A percentile compares a stretch with the other conserved stretches of the same genome.
These are phyloP conservation scores for Russula sp. DNA, from an alignment of 768 basidiomycete genomes.

Conservation along the genomic window DNA sequence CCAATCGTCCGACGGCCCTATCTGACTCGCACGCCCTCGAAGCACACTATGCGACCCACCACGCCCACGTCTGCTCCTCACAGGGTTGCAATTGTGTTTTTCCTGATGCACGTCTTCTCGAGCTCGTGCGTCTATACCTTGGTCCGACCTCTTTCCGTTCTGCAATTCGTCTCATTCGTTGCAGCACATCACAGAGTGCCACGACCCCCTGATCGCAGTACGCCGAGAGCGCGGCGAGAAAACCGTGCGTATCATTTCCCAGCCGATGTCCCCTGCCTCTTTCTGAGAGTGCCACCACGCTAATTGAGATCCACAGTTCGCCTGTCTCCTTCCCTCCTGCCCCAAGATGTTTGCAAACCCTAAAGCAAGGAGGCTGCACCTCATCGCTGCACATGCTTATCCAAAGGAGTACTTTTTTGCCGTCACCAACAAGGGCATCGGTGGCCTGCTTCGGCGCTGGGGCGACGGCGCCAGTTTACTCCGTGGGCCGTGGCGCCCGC, in stretches of 20 bases:
- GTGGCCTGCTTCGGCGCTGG: conserved; percentile 70
- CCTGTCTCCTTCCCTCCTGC: conserved; percentile 64
- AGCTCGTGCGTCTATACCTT: conserved; percentile 50
- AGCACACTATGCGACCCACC: conserved; percentile 74
- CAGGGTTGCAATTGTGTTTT: conserved; percentile 71
- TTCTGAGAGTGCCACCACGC: not conserved
- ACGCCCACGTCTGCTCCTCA: conserved; percentile 75
- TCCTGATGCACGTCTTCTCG: conserved; percentile 71
- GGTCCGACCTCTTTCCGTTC: not conserved
- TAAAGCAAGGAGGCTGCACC: conserved; percentile 69
- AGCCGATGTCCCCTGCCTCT: not conserved
- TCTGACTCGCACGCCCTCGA: conserved; percentile 64
- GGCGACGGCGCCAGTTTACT: conserved; percentile 80
- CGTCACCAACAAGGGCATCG: conserved; percentile 86
- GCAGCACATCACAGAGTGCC: conserved; percentile 80
- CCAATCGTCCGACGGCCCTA: conserved; percentile 52
- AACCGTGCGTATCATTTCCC: conserved; percentile 49
- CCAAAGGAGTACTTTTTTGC: conserved; percentile 90
- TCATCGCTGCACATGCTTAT: conserved; percentile 75
- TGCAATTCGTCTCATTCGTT: not conserved
- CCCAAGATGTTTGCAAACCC: conserved; percentile 59
- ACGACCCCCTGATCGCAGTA: conserved; percentile 76
- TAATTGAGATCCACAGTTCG: conserved; percentile 45
- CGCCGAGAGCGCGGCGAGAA: conserved; percentile 76
- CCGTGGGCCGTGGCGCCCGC: conserved; percentile 60